Conservation (phyloP, 2,329 filamentous ascomycete genomes). For the Ceratocystis variospora region DNA sequence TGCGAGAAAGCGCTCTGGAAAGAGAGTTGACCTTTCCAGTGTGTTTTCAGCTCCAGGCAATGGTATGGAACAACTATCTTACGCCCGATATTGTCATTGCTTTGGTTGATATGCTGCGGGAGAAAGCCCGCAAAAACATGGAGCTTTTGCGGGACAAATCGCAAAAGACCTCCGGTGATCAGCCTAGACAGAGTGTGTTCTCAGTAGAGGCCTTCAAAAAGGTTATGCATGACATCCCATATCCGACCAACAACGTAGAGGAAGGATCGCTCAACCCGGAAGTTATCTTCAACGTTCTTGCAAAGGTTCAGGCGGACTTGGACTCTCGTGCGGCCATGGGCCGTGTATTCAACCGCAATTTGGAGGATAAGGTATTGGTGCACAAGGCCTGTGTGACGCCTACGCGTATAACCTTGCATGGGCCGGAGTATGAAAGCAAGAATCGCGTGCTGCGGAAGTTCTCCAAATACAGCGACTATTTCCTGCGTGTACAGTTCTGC, state of each 20-base stretch:
- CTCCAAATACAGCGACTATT: conserved; percentile 43
- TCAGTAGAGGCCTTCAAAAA: conserved; percentile 41
- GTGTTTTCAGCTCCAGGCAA: conserved; percentile 47
- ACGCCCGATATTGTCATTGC: conserved; percentile 37
- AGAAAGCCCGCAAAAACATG: conserved; percentile 22
- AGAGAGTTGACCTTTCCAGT: conserved; percentile 37
- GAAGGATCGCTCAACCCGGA: conserved; percentile 30
- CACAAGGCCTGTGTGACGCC: conserved; percentile 42
- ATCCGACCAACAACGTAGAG: conserved; percentile 38
- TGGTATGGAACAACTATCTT: conserved; percentile 51
- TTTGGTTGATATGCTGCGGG: conserved; percentile 33
- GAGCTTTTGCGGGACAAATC: not conserved
- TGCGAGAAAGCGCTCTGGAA: conserved; percentile 27
- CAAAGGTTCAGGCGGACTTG: conserved; percentile 30
- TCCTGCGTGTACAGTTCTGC: conserved; percentile 56
- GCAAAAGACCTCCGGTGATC: not conserved
- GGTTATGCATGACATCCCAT: conserved; percentile 40
- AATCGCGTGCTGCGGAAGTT: conserved; percentile 61
- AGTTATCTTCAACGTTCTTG: conserved; percentile 30
- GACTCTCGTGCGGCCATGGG: conserved; percentile 20
- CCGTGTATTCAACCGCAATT: conserved; percentile 19
- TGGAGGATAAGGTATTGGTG: conserved; percentile 15
- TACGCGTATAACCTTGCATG: conserved; percentile 40
- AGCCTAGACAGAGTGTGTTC: conserved; percentile 27
- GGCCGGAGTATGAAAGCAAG: conserved; percentile 51